Evolutionary conservation across 2,329 filamentous ascomycete genomes (phyloP), one percentile per base, ranked within the genome.

Genomic region (Phoma sp.): DNA sequence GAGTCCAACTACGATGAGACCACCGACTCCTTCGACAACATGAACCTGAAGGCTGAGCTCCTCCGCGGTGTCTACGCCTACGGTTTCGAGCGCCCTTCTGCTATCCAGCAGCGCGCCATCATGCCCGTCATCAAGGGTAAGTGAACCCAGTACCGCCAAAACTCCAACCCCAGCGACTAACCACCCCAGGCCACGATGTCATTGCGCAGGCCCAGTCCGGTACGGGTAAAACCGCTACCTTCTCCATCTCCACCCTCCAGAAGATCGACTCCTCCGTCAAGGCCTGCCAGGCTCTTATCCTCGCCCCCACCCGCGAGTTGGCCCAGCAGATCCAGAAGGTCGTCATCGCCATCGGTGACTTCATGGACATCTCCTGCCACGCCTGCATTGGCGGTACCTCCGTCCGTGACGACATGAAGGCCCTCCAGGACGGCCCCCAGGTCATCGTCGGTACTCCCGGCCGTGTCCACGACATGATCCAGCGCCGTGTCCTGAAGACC

Each of bases 1-100:
- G 96, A 99, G 87, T 96, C 93, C 78, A 99, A 99, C 91, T 99
- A 98, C 84, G 95, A 99, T 86, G 93, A 98, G 87, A 93, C 93
- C 75, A 93, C 95, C 81, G 96, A 99, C 83, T 96, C 92, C 60
- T 99, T 99, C 83, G 95, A 99, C 82, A 86, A 93, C 73, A 99
- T 99, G 95, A 89, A 88, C 82, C 87, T 99, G 75, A 96, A 96
- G 87, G 77, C 91, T 65, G 95, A 99, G 85, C 90, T 99, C 76
- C 91, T 99, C 77, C 92, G 95, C 82, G 95, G 90, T 84, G 91
- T 99, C 79, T 99, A 98, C 81, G 95, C 95, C 78, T 99, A 99
- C 80, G 95, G 95, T 90, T 99, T 99, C 84, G 95, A 99, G 88
- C 93, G 95, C 70, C 95, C 95, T 63, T 99, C 95, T 82, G 93